phyloP scores from a whole-genome alignment of 345 rosid species.

The Corchorus capsularis region DNA sequence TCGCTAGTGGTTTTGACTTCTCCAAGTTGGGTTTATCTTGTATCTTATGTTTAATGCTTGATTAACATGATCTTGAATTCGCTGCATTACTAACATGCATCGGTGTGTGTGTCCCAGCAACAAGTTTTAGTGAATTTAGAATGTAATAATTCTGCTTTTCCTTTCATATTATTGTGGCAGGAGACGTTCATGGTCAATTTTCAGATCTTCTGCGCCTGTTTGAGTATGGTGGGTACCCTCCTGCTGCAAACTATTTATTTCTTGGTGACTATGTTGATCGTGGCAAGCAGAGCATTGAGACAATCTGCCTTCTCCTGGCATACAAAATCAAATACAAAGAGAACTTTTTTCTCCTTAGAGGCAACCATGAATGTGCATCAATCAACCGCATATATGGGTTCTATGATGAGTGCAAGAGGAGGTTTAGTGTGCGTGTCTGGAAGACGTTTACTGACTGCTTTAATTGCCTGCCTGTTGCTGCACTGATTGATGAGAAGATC shows the following conservation, averaged over 20 bases:
- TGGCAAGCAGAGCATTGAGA: constrained; percentile 55
- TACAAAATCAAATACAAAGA: constrained; percentile 56
- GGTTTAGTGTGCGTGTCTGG: constrained; percentile 58
- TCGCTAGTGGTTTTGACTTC: background rate
- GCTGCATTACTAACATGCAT: background rate
- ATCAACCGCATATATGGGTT: constrained; percentile 58
- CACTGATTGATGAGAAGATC: constrained; percentile 45
- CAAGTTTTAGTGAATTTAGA: background rate
- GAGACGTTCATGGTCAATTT: constrained; percentile 55
- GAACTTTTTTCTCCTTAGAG: constrained; percentile 52
- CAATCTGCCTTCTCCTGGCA: constrained; percentile 49
- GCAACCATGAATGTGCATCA: constrained; percentile 58
- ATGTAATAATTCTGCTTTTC: background rate
- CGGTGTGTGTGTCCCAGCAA: background rate
- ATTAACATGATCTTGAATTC: background rate
- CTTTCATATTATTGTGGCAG: constrained; percentile 23
- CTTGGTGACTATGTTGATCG: constrained; percentile 61
- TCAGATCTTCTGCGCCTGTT: constrained; percentile 49
- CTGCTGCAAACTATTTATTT: constrained; percentile 47
- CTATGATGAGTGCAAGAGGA: constrained; percentile 59
- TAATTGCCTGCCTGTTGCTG: constrained; percentile 52
- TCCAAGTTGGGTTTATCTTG: background rate
- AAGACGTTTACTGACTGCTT: constrained; percentile 53
- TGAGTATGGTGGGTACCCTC: constrained; percentile 53
- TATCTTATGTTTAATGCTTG: background rate